Evolutionary conservation across 257 asterid species (phyloP), one percentile per base, ranked within the genome.

Genomic region (Solanum etuberosum): DNA sequence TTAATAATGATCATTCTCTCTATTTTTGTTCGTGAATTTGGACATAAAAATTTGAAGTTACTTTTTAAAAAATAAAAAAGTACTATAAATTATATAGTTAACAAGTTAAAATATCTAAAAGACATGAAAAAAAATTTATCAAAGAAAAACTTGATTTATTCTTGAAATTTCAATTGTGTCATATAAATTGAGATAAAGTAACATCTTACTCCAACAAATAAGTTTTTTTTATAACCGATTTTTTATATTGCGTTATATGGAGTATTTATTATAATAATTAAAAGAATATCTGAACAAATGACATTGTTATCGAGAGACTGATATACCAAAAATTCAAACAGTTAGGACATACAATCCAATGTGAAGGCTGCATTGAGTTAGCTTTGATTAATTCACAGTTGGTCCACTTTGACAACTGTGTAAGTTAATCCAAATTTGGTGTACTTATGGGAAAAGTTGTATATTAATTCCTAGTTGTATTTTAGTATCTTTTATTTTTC

Each of bases 221-320:
- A 18, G 11, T 18, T 54, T 18, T 54, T 8, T 48, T 48, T 48
- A 15, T 15, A 15, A 15, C 6, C 0, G 2, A 48, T 48, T 48
- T 48, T 48, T 35, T 5, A 46, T 46, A 46, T 14, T 46, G 38
- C 15, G 4, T 11, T 1, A 43, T n/a, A n/a, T n/a, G n/a, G n/a
- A n/a, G n/a, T n/a, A n/a, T n/a, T n/a, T n/a, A n/a, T n/a, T n/a
- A n/a, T n/a, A n/a, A n/a, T 57, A 54, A 57, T 0, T 3, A 23
- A 8, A 59, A 9, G 0, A 59, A 61, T 8, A 61, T 21, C 14
- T n/a, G 2, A 9, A 23, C 1, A 63, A 63, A 63, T 25, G 4
- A 63, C 0, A n/a, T n/a, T 0, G 29, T 20, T 57, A 61, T 0
- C 3, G 5, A n/a, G 71, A n/a, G 1, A 25, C 23, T 61, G 23